Evolutionary conservation across 257 asterid species (phyloP).

Genomic region (Solanum virginianum): DNA sequence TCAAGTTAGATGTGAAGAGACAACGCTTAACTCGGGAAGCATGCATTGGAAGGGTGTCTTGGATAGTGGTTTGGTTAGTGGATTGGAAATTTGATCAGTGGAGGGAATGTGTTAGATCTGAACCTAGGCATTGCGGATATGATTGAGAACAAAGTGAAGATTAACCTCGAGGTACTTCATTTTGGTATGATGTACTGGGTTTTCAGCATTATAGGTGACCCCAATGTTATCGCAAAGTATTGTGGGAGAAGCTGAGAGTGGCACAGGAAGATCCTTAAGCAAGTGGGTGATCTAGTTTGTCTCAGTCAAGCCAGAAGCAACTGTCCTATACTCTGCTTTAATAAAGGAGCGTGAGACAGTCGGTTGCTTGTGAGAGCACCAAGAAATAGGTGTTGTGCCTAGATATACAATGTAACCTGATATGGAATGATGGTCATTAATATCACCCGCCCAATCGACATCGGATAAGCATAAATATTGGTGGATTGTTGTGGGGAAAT

Average conservation of each 20-base stretch:
- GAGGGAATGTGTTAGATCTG: neutral
- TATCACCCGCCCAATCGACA: neutral
- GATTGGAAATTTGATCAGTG: neutral
- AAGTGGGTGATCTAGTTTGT: neutral
- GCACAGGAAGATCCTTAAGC: neutral
- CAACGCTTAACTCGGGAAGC: too few relatives aligned
- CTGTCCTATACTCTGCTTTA: neutral
- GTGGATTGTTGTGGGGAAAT: neutral
- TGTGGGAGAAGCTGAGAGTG: neutral
- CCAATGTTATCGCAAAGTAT: neutral
- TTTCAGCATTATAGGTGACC: neutral
- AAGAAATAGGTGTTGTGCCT: too few relatives aligned
- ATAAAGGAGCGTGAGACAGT: neutral
- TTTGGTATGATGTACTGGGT: neutral
- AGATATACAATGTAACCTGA: neutral
- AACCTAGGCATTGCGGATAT: neutral
- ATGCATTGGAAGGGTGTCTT: neutral
- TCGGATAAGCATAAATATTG: neutral
- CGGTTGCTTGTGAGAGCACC: neutral
- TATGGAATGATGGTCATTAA: neutral
- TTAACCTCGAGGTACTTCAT: neutral
- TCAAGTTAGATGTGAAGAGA: too few relatives aligned
- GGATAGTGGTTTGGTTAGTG: neutral
- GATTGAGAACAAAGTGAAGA: neutral
- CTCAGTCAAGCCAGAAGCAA: neutral